Percentiles rank a stretch among this genome's conserved stretches.
phyloP scores from a whole-genome alignment of 805 yeast genomes.

The Ogataea pini region DNA sequence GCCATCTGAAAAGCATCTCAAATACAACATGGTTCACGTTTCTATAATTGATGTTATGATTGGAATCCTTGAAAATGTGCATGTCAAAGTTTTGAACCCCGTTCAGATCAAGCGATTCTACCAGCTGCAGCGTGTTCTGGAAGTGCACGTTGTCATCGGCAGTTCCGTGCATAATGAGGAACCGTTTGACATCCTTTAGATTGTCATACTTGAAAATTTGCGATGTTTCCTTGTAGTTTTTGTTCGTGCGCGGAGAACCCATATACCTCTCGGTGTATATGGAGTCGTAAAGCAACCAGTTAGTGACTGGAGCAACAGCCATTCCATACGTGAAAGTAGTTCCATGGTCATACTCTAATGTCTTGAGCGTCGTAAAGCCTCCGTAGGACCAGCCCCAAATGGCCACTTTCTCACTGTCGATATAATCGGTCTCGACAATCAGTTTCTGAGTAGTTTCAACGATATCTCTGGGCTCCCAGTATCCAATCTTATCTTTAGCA shows the following conservation, averaged over 20 bases:
- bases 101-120: constrained; percentile 56
- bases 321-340: constrained; percentile 69
- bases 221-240: constrained; percentile 50
- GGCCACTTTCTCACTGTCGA: constrained; percentile 58
- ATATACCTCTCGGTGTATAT: constrained; percentile 79
- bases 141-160: constrained; percentile 85
- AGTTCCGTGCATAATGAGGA: constrained; percentile 76
- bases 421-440: constrained; percentile 44
- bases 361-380: constrained; percentile 74
- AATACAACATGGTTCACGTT: constrained; percentile 76
- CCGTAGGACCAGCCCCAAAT: constrained; percentile 93
- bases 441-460: constrained; percentile 51
- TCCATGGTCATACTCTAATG: constrained; percentile 66
- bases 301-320: constrained; percentile 84
- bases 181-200: constrained; percentile 53
- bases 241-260: constrained; percentile 54
- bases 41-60: constrained; percentile 78
- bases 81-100: constrained; percentile 76
- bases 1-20: constrained; percentile 71
- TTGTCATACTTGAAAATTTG: constrained; percentile 41
- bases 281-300: constrained; percentile 75
- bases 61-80: constrained; percentile 90
- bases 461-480: constrained; percentile 77
- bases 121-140: constrained; percentile 62
- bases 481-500: constrained; percentile 61